These are phyloP conservation scores for Neurospora terricola DNA, from an alignment of 495 filamentous ascomycete genomes.

Conservation along the genomic window DNA sequence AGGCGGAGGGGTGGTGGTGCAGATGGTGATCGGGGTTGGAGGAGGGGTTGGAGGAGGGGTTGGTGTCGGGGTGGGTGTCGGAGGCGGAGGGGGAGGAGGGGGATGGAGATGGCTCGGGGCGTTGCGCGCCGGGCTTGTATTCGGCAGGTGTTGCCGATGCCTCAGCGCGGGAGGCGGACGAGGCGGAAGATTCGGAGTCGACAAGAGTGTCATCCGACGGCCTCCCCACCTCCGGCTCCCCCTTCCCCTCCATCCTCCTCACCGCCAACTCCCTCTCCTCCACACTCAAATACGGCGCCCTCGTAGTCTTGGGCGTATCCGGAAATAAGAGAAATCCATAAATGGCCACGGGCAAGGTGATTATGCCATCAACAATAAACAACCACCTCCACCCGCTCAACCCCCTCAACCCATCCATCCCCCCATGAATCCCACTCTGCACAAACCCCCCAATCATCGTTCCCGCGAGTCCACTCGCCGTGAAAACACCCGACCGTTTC, in stretches of 20 bases:
- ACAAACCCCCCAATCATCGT: slow-evolving; percentile 46
- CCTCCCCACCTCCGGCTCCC: neutral
- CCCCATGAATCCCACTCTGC: slow-evolving; percentile 47
- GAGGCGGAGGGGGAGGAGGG: neutral
- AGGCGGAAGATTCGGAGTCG: neutral
- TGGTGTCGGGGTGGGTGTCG: too few relatives aligned
- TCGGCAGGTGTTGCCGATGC: neutral
- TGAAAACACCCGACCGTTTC: slow-evolving; percentile 50
- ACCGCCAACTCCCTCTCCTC: slow-evolving; percentile 38
- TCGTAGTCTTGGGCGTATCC: slow-evolving; percentile 46
- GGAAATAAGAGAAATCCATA: slow-evolving; percentile 52
- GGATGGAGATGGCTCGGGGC: neutral
- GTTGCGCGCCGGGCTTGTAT: neutral
- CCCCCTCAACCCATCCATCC: slow-evolving; percentile 39
- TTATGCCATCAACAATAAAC: slow-evolving; percentile 46
- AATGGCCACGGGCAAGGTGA: slow-evolving; percentile 48
- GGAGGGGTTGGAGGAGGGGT: too few relatives aligned
- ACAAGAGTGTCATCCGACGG: neutral
- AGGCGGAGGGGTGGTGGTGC: slow-evolving; percentile 5
- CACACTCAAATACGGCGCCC: slow-evolving; percentile 37
- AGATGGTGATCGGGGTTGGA: neutral
- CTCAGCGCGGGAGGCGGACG: neutral
- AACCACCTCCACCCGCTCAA: slow-evolving; percentile 58
- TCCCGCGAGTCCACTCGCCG: slow-evolving; percentile 40
- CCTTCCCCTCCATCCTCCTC: slow-evolving; percentile 8